Conservation (phyloP, 192 early-diverging fungal genomes). For the Coemansia guatemalensis region DNA sequence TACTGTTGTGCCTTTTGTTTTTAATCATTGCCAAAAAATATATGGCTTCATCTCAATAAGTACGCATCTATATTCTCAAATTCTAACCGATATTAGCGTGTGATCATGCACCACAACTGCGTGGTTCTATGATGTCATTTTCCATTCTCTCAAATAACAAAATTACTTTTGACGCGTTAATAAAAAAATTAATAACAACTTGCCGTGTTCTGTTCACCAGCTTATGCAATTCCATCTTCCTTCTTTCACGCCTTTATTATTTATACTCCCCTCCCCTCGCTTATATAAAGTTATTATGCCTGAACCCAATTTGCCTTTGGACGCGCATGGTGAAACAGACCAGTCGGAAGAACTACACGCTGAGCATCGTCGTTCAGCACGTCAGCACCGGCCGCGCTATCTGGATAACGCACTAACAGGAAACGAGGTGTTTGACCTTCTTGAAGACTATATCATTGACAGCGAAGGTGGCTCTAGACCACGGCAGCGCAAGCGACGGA, state of each 20-base stretch:
- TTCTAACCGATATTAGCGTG: too few relatives aligned
- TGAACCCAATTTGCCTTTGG: background rate
- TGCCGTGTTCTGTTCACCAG: background rate
- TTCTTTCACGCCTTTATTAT: background rate
- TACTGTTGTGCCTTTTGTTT: conserved; percentile 1
- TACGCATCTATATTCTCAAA: too few relatives aligned
- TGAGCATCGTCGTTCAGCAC: conserved; percentile 29
- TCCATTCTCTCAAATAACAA: conserved; percentile 2
- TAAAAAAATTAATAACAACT: background rate
- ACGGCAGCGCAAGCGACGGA: conserved; percentile 20
- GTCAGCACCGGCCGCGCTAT: conserved; percentile 35
- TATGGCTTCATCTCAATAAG: background rate
- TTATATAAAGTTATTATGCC: conserved; percentile 12
- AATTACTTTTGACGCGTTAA: background rate
- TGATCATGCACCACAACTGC: background rate
- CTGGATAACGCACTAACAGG: conserved; percentile 39
- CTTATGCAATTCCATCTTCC: too few relatives aligned
- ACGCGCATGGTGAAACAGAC: background rate
- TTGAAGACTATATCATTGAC: conserved; percentile 44
- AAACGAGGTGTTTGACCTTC: conserved; percentile 46
- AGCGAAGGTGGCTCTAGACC: conserved; percentile 5
- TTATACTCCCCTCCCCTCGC: conserved; percentile 4
- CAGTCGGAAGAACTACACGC: background rate
- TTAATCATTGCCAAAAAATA: background rate
- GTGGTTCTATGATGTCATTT: background rate